Evolutionary conservation across 2,329 filamentous ascomycete species (phyloP), one percentile per base, ranked within the genome.

Genomic region (Penicillium sp.): DNA sequence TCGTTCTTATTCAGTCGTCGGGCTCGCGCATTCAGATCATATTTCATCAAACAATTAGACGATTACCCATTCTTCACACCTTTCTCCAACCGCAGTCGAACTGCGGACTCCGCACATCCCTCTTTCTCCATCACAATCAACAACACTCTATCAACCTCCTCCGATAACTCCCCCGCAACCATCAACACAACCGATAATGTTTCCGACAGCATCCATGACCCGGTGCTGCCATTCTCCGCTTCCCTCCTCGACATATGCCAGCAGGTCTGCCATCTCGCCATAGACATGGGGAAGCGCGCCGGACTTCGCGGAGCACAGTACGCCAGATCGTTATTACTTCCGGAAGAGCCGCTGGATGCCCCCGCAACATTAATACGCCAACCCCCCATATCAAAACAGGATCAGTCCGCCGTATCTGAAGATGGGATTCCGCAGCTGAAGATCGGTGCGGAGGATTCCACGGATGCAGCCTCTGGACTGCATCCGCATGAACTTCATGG

Each of bases 21-120:
- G 6, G 62, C 65, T 6, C 64, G 55, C 43, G 64, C 65, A 14
- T 61, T 69, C 19, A 64, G 61, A 49, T 57, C 64, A 25, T 61
- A 65, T 30, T 59, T 69, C 41, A 57, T 59, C 10, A 60, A 62
- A 36, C 61, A 64, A 41, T 48, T 61, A 25, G 65, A 67, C 36
- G 61, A 63, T 16, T 60, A 59, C 42, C 62, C 57, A 38, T 42
- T 61, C 41, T 47, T 59, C 28, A 52, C 55, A n/a, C 51, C 53
- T 8, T 60, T 63, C 39, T 52, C 56, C 25, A 54, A 59, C 18
- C 55, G 58, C 31, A 60, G 47, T 42, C 33, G 49, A 13, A 8
- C 12, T 30, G 22, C 53, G 22, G 41, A 41, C 14, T 44, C 47
- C 14, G 44, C 51, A 3, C 33, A 46, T 14, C 35, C 48, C 27